A percentile compares a stretch with the other conserved stretches of the same genome.
phyloP scores from a whole-genome alignment of 352 stramenopile genomes.

The Phytophthora sojae region DNA sequence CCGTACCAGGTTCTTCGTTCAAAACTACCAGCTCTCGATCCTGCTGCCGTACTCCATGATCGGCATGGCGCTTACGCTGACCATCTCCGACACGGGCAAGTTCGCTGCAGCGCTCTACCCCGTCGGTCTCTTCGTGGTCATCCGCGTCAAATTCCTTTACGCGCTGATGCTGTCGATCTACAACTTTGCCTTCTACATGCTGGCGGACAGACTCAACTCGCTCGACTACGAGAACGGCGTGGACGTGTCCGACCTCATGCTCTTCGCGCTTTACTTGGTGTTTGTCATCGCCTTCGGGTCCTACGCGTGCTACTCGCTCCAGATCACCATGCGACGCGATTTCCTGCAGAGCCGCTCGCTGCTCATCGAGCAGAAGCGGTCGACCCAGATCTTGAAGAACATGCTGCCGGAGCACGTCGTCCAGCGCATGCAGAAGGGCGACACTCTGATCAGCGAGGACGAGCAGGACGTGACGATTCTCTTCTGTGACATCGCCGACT shows the following conservation, averaged over 20 bases:
- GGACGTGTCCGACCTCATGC: slow-evolving; percentile 61
- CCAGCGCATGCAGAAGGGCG: slow-evolving; percentile 84
- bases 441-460: slow-evolving; percentile 85
- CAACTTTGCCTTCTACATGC: slow-evolving; percentile 84
- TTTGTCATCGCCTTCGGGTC: slow-evolving; percentile 80
- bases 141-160: slow-evolving; percentile 88
- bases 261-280: slow-evolving; percentile 79
- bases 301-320: slow-evolving; percentile 83
- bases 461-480: slow-evolving; percentile 90
- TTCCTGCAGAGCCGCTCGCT: slow-evolving; percentile 85
- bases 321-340: slow-evolving; percentile 85
- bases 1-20: slow-evolving; percentile 72
- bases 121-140: slow-evolving; percentile 82
- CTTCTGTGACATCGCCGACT: slow-evolving; percentile 89
- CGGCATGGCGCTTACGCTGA: slow-evolving; percentile 82
- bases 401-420: slow-evolving; percentile 88
- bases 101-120: slow-evolving; percentile 85
- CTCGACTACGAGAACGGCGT: slow-evolving; percentile 41
- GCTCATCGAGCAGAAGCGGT: slow-evolving; percentile 79
- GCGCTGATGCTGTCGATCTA: slow-evolving; percentile 75
- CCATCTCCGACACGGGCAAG: slow-evolving; percentile 85
- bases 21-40: slow-evolving; percentile 81
- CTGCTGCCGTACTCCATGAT: slow-evolving; percentile 72
- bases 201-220: slow-evolving; percentile 38
- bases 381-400: slow-evolving; percentile 87